Base-by-base conservation (phyloP, 805 yeast species). In the Trichomonascus vanleenenianus region DNA sequence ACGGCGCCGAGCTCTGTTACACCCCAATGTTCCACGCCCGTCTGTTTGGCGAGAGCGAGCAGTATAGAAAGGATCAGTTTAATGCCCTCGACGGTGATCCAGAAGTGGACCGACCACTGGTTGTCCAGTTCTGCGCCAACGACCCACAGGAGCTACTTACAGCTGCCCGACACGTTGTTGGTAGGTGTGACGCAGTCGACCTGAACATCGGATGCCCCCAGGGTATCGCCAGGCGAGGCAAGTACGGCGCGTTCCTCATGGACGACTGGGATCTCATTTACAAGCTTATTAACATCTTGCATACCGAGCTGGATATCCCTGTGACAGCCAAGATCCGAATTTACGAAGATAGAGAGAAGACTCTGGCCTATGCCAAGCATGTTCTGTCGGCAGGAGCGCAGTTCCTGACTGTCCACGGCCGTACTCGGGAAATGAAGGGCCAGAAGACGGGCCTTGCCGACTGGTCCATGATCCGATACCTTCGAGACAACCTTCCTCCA, bases 11-110 rank as follows among this genome's bases (percentile, higher is more conserved):
- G 2, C 68, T 93, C 30, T 86, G 96, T 58, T 93, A 91, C 58
- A 85, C 97, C 0, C 99, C 99, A 2, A 93, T 93, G 99, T 76
- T 84, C 53, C 97, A 93, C 64, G 95, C 98, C 2, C 73, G 88
- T 41, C 66, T 89, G 33, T 93, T 93, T 66, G 94, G 94, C 20
- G 83, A 85, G 2, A 83, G 82, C 41, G 83, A 79, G 49, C 84
- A 84, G 55, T 93, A 93, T 60, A 71, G 97, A 44, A 68, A 69
- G 15, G 84, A 80, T 50, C 83, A 79, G 81, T 72, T 77, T 48
- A 69, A 74, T 9, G 72, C 69, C 4, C 55, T 74, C 53, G 97
- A 93, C 62, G 97, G 97, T 3, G 79, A 79, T 51, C 59, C 63
- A 4, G 65, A 68, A 1, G 52, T 67, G 1, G 98, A 91, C 61